Evolutionary conservation across 176 grass and related monocot species (phyloP).

Genomic region (Coix lacrymajobi): DNA sequence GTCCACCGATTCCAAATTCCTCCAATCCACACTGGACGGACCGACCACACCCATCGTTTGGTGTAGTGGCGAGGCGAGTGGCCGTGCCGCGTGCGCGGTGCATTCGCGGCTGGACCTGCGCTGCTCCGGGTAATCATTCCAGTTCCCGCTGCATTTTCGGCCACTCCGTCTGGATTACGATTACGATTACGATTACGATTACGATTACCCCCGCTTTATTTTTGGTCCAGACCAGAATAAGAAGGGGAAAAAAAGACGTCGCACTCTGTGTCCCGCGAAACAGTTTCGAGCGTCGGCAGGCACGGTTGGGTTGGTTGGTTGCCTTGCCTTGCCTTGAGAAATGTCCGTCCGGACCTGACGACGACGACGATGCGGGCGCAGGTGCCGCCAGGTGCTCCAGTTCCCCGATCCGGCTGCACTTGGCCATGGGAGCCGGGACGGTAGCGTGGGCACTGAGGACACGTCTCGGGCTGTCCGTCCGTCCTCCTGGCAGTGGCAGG

Average conservation of each 20-base stretch:
- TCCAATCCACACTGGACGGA: no score
- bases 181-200: not conserved
- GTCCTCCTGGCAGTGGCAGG: not conserved
- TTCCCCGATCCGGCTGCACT: not conserved
- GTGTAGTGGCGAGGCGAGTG: no score
- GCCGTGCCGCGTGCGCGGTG: not conserved
- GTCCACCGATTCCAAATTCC: not conserved
- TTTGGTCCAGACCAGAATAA: not conserved
- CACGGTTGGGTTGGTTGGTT: not conserved
- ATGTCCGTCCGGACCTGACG: not conserved
- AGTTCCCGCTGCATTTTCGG: no score
- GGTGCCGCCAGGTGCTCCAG: not conserved
- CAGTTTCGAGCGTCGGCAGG: not conserved
- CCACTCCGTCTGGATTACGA: not conserved
- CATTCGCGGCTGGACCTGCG: no score
- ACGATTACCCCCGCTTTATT: not conserved
- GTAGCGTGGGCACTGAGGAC: not conserved
- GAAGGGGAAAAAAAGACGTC: no score
- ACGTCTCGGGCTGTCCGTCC: not conserved
- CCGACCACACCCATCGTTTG: not conserved
- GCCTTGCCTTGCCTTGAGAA: not conserved
- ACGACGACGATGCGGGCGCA: not conserved
- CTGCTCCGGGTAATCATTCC: no score
- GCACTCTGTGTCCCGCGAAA: no score
- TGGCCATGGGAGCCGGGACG: not conserved